Base-by-base conservation (phyloP, 148 eudicot species). In the Chenopodium suecicum region DNA sequence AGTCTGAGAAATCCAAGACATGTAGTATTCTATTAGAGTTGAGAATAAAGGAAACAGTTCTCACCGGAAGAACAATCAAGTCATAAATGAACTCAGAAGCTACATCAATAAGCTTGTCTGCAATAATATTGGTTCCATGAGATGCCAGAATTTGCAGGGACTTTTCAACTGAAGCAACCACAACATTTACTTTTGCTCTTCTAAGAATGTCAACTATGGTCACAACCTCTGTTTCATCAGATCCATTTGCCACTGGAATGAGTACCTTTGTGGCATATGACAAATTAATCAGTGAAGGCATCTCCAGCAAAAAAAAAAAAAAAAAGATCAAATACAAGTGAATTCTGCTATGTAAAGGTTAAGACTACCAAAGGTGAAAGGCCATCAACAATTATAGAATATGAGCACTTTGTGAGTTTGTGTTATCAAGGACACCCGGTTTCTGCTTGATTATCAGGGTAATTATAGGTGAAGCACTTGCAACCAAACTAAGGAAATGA, bases 41-140 rank as follows among this genome's bases (percentile, higher is more conserved):
- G 70, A 25, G 41, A 16, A 64, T 70, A 27, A 54, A 74, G 71
- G 44, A 8, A 83, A 73, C 37, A 77, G 63, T 46, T 54, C 97
- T 90, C 84, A 96, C 99, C 83, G 99, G 94, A 75, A 96, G 87
- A 88, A 95, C 86, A 77, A 96, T 96, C 87, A 94, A 80, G 83
- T 94, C 97, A 82, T 90, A 91, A 69, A 80, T 82, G 46, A 92
- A 88, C 56, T 92, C 94, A 22, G 92, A 84, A 83, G 93, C 94
- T 73, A 76, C 73, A 41, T 75, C 80, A 58, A 96, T 87, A 23
- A 85, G 82, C 87, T 85, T 89, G 85, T 96, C 98, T 60, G 99
- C 92, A 78, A 96, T 62, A 58, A 92, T 86, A 84, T 89, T 92
- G 77, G 91, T 90, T 86, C 98, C 98, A 76, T 82, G 89, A 19